Evolutionary conservation across 2,329 filamentous ascomycete genomes (phyloP).

Genomic region (Penicillium fuscoglaucum): DNA sequence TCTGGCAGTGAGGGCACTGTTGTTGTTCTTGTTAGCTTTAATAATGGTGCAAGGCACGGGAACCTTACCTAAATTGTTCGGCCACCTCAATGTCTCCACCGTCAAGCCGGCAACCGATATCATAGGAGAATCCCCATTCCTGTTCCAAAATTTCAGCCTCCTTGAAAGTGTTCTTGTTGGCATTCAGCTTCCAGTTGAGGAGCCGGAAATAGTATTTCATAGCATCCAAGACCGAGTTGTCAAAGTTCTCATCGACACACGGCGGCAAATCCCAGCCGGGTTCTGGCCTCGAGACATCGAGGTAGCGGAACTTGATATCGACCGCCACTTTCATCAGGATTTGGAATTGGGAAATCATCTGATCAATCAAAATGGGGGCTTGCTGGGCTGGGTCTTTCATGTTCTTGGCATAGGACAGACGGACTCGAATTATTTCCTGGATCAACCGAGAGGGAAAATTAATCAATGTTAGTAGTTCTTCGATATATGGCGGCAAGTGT

Average conservation of each 20-base stretch:
- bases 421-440: slow-evolving; percentile 91
- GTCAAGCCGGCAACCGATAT: slow-evolving; percentile 86
- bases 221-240: slow-evolving; percentile 85
- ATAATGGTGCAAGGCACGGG: neutral
- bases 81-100: slow-evolving; percentile 95
- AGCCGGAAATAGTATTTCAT: slow-evolving; percentile 98
- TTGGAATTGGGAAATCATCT: slow-evolving; percentile 97
- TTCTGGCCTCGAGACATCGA: slow-evolving; percentile 78
- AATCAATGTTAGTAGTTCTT: slow-evolving; percentile 91
- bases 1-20: slow-evolving; percentile 81
- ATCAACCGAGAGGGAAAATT: slow-evolving; percentile 96
- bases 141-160: slow-evolving; percentile 96
- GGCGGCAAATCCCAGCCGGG: slow-evolving; percentile 93
- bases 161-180: slow-evolving; percentile 99
- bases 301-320: slow-evolving; percentile 86
- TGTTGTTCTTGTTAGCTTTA: slow-evolving; percentile 27
- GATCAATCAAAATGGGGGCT: slow-evolving; percentile 90
- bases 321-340: slow-evolving; percentile 89
- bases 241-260: slow-evolving; percentile 95
- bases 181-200: slow-evolving; percentile 94
- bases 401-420: slow-evolving; percentile 85
- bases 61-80: slow-evolving; percentile 77
- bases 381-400: slow-evolving; percentile 95
- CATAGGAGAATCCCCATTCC: slow-evolving; percentile 97
- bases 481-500: slow-evolving; percentile 92